Evolutionary conservation across 148 eudicot species (phyloP).

Genomic region (Cornus suecica): DNA sequence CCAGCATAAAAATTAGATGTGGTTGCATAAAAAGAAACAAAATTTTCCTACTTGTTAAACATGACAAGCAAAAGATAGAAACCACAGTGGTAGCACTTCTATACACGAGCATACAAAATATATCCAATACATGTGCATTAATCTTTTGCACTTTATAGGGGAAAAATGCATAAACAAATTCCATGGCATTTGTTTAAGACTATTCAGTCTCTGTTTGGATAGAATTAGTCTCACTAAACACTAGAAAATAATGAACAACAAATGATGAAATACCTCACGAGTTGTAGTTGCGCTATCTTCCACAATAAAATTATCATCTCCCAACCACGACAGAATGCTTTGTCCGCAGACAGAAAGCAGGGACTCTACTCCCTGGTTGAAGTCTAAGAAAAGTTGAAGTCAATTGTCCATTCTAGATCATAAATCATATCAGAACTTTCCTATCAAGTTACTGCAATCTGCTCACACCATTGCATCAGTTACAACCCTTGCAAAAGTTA

Average conservation of each 20-base stretch:
- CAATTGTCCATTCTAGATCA: conserved; percentile 8
- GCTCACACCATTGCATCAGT: neutral
- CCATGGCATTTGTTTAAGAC: neutral
- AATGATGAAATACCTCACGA: conserved; percentile 27
- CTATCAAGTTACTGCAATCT: neutral
- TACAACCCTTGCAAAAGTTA: neutral
- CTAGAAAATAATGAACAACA: neutral
- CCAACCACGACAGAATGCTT: conserved; percentile 34
- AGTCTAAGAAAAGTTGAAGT: conserved; percentile 29
- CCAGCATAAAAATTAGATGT: neutral
- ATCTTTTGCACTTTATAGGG: neutral
- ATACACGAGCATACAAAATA: neutral
- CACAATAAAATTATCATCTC: conserved; percentile 38
- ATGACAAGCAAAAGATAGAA: neutral
- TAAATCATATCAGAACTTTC: neutral
- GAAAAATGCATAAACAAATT: neutral
- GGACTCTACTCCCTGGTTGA: conserved; percentile 36
- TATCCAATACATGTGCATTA: neutral
- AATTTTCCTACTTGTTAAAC: neutral
- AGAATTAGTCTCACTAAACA: neutral
- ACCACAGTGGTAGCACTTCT: neutral
- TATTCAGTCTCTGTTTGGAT: neutral
- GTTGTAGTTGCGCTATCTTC: conserved; percentile 32
- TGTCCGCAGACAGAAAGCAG: conserved; percentile 43
- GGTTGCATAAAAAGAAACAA: neutral